These are phyloP conservation scores for Bisporella sp. DNA, from an alignment of 2,329 filamentous ascomycete genomes.

Conservation along the genomic window DNA sequence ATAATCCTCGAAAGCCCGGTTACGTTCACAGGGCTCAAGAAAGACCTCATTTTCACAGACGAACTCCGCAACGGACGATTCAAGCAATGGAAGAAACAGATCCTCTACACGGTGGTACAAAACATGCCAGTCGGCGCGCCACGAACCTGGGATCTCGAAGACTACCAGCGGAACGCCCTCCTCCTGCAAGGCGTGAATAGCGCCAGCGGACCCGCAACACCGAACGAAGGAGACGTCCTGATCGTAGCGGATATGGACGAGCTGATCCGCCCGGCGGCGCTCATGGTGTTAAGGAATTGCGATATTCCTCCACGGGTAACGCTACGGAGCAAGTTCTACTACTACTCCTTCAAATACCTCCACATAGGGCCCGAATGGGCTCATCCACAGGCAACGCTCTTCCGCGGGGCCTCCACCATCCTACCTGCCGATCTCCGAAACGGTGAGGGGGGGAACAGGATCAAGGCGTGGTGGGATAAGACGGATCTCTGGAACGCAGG, in stretches of 20 bases:
- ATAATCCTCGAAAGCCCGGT: slow-evolving; percentile 52
- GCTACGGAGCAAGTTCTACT: slow-evolving; percentile 30
- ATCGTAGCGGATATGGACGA: slow-evolving; percentile 41
- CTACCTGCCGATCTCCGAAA: slow-evolving; percentile 33
- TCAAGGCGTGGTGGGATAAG: slow-evolving; percentile 23
- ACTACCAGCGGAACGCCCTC: slow-evolving; percentile 48
- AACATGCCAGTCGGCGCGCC: slow-evolving; percentile 33
- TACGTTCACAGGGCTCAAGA: slow-evolving; percentile 51
- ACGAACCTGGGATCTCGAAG: slow-evolving; percentile 43
- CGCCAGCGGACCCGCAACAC: slow-evolving; percentile 26
- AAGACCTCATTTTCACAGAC: slow-evolving; percentile 41
- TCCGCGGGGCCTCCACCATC: slow-evolving; percentile 29
- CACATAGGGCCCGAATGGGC: slow-evolving; percentile 31
- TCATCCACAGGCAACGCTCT: slow-evolving; percentile 39
- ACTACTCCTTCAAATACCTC: slow-evolving; percentile 33
- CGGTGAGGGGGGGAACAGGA: slow-evolving; percentile 18
- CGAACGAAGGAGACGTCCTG: slow-evolving; percentile 33
- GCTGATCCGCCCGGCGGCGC: slow-evolving; percentile 31
- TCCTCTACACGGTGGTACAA: slow-evolving; percentile 50
- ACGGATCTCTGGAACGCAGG: slow-evolving; percentile 33
- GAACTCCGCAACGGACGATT: slow-evolving; percentile 46
- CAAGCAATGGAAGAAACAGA: slow-evolving; percentile 47
- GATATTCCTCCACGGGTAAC: slow-evolving; percentile 28
- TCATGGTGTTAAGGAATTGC: slow-evolving; percentile 31
- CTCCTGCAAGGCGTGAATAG: slow-evolving; percentile 40